A percentile compares a stretch with the other conserved stretches of the same genome.
Evolutionary conservation across 2,329 filamentous ascomycete genomes (phyloP).

Genomic region (Claviceps purpurea): DNA sequence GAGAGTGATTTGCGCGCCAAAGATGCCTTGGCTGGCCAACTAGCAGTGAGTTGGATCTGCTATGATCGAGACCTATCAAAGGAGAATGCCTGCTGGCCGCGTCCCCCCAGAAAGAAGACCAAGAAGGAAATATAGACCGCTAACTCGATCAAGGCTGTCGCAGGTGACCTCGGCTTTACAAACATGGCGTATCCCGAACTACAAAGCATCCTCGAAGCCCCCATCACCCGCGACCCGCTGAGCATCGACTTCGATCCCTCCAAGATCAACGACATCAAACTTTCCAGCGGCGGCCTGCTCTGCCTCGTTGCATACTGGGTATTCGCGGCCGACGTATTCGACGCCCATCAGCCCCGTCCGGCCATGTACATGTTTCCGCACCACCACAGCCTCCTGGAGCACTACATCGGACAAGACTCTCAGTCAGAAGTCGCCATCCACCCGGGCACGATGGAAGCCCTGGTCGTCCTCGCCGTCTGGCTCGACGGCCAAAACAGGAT

Average conservation of each 20-base stretch:
- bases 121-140: too few relatives aligned
- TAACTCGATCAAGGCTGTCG: constrained; percentile 35
- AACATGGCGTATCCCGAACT: constrained; percentile 33
- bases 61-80: too few relatives aligned
- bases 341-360: constrained; percentile 38
- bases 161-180: constrained; percentile 45
- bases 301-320: constrained; percentile 49
- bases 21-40: constrained; percentile 56
- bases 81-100: too few relatives aligned
- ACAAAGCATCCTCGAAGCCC: constrained; percentile 27
- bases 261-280: constrained; percentile 36
- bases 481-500: constrained; percentile 38
- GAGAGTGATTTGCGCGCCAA: constrained; percentile 46
- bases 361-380: constrained; percentile 46
- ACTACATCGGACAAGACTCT: constrained; percentile 38
- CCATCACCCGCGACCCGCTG: constrained; percentile 31
- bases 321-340: constrained; percentile 48
- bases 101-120: too few relatives aligned
- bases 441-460: constrained; percentile 43
- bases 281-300: constrained; percentile 45
- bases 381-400: constrained; percentile 38
- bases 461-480: constrained; percentile 47
- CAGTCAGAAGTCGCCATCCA: constrained; percentile 34
- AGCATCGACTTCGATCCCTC: constrained; percentile 30
- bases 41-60: constrained; percentile 41